Conservation (phyloP, 2,329 filamentous ascomycete genomes). For the Orbilia quercus region DNA sequence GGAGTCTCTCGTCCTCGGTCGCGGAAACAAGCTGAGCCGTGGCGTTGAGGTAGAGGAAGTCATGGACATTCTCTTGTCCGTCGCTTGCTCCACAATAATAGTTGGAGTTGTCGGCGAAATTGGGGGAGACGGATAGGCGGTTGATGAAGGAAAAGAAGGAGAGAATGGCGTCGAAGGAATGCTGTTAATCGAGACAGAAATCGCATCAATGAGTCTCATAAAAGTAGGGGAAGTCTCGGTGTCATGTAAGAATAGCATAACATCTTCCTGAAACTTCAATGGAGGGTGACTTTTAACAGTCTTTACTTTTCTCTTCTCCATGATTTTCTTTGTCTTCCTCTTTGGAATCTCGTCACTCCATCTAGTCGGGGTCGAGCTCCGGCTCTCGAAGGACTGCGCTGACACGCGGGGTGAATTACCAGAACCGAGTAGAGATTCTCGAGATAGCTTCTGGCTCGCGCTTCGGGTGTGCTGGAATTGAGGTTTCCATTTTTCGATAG, state of each 20-base stretch:
- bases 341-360: slow-evolving; percentile 55
- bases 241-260: slow-evolving; percentile 51
- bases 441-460: slow-evolving; percentile 34
- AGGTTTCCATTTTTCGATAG: slow-evolving; percentile 47
- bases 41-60: slow-evolving; percentile 33
- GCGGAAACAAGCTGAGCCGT: slow-evolving; percentile 50
- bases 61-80: slow-evolving; percentile 40
- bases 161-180: slow-evolving; percentile 51
- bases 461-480: slow-evolving; percentile 48
- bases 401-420: slow-evolving; percentile 45
- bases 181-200: slow-evolving; percentile 46
- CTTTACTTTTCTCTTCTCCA: slow-evolving; percentile 48
- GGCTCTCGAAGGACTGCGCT: slow-evolving; percentile 50
- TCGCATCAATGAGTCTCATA: slow-evolving; percentile 52
- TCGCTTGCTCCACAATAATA: slow-evolving; percentile 48
- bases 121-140: slow-evolving; percentile 52
- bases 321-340: slow-evolving; percentile 49
- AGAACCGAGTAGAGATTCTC: slow-evolving; percentile 41
- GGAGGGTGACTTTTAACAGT: slow-evolving; percentile 43
- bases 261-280: slow-evolving; percentile 55
- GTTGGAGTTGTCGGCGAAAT: slow-evolving; percentile 55
- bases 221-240: slow-evolving; percentile 45
- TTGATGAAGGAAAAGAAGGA: slow-evolving; percentile 46
- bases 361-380: slow-evolving; percentile 51
- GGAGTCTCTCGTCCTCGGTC: slow-evolving; percentile 46